phyloP scores from a whole-genome alignment of 2,329 filamentous ascomycete species.

The Diaporthe vaccinii region DNA sequence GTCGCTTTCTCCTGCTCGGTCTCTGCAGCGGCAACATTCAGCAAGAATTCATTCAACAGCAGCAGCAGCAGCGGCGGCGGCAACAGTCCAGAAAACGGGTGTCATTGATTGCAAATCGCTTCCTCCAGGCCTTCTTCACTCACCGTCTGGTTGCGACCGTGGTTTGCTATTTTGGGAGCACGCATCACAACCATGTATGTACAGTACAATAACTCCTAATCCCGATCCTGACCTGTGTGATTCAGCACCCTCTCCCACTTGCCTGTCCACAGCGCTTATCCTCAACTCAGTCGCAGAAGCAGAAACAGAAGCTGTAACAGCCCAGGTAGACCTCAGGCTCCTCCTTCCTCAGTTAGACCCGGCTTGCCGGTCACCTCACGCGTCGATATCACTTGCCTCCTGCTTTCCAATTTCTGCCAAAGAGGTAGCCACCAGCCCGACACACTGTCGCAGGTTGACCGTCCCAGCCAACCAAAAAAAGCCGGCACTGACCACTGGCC shows the following conservation, averaged over 20 bases:
- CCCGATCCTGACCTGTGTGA: conserved; percentile 9
- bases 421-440: conserved; percentile 15
- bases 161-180: conserved; percentile 20
- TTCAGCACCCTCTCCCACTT: conserved; percentile 15
- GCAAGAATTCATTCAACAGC: not conserved
- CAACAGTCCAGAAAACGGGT: not conserved
- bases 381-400: conserved; percentile 20
- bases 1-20: conserved; percentile 20
- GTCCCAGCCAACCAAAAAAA: conserved; percentile 4
- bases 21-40: conserved; percentile 20
- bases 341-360: conserved; percentile 3
- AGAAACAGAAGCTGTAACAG: conserved; percentile 29
- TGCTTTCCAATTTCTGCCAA: conserved; percentile 14
- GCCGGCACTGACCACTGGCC: not conserved
- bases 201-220: conserved; percentile 27
- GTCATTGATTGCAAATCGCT: conserved; percentile 11
- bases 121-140: conserved; percentile 4
- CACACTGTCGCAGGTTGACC: conserved; percentile 22
- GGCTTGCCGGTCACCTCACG: conserved; percentile 5
- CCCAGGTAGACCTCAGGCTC: conserved; percentile 25
- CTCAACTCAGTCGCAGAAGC: conserved; percentile 14
- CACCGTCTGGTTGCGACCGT: conserved; percentile 22
- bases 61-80: not conserved
- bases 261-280: conserved; percentile 19
- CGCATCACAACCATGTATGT: conserved; percentile 21